phyloP scores from a whole-genome alignment of 768 basidiomycete species.

The Lactifluus hygrophoroides region DNA sequence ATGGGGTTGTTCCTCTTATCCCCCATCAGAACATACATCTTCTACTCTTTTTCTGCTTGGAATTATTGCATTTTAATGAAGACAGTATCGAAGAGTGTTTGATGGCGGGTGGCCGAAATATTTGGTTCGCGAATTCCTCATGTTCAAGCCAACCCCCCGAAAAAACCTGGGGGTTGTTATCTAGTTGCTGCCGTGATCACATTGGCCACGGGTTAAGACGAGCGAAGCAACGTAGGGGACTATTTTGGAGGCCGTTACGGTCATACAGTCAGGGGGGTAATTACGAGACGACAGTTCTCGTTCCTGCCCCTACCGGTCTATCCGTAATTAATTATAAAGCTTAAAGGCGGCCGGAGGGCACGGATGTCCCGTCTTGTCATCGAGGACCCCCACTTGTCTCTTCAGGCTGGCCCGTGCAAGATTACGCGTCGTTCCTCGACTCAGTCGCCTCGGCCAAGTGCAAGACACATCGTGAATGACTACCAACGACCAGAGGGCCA shows the following conservation, averaged over 20 bases:
- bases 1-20: neutral
- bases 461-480: neutral
- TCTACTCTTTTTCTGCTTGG: neutral
- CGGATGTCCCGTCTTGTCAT: neutral
- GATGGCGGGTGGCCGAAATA: neutral
- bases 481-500: neutral
- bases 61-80: neutral
- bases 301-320: neutral
- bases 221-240: neutral
- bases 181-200: neutral
- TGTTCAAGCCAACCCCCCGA: neutral
- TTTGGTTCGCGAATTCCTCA: neutral
- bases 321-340: neutral
- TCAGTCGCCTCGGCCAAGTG: neutral
- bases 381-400: too few relatives aligned
- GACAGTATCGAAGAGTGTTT: neutral
- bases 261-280: neutral
- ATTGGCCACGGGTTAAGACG: neutral
- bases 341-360: neutral
- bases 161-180: neutral
- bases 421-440: too few relatives aligned
- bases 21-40: neutral
- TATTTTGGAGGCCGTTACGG: neutral
- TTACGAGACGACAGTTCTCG: neutral
- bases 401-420: too few relatives aligned